A percentile compares a stretch with the other conserved stretches of the same genome.
phyloP scores from a whole-genome alignment of 192 early-diverging fungal genomes.

The Coemansia sp. region DNA sequence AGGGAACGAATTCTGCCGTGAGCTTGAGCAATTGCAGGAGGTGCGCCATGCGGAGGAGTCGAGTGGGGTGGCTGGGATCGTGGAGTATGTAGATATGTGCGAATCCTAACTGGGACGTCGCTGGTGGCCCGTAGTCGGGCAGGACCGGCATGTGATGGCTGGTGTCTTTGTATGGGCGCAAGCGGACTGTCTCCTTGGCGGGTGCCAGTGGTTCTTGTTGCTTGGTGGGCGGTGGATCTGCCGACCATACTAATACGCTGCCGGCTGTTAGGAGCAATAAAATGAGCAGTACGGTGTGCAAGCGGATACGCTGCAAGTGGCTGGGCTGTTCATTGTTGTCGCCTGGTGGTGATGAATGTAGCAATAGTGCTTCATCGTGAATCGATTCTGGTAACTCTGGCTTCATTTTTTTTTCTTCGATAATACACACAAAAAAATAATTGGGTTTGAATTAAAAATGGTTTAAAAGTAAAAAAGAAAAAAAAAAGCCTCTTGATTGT shows the following conservation, averaged over 20 bases:
- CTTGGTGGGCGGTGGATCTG: not conserved
- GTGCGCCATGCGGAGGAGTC: conserved; percentile 13
- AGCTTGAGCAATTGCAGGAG: conserved; percentile 27
- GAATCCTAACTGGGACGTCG: conserved; percentile 16
- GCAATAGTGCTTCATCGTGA: not conserved
- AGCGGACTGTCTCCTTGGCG: not conserved
- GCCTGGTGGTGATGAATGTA: too few species aligned
- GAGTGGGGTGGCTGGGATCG: conserved; percentile 10
- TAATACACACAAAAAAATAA: not conserved
- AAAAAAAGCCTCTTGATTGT: too few species aligned
- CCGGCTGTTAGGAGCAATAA: not conserved
- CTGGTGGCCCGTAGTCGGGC: conserved; percentile 4
- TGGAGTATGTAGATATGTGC: conserved; percentile 42
- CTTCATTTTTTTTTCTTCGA: not conserved
- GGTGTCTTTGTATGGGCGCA: conserved; percentile 21
- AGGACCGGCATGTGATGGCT: conserved; percentile 11
- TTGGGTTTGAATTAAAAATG: not conserved
- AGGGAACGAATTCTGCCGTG: conserved; percentile 12
- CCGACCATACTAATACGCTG: not conserved
- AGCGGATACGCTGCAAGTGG: not conserved
- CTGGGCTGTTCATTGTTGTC: not conserved
- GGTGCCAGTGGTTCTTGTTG: not conserved
- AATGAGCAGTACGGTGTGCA: not conserved
- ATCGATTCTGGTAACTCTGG: not conserved
- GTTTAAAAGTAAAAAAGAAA: too few species aligned